These are phyloP conservation scores for Fusarium nelsonii DNA, from an alignment of 2,329 filamentous ascomycete genomes.

Conservation along the genomic window DNA sequence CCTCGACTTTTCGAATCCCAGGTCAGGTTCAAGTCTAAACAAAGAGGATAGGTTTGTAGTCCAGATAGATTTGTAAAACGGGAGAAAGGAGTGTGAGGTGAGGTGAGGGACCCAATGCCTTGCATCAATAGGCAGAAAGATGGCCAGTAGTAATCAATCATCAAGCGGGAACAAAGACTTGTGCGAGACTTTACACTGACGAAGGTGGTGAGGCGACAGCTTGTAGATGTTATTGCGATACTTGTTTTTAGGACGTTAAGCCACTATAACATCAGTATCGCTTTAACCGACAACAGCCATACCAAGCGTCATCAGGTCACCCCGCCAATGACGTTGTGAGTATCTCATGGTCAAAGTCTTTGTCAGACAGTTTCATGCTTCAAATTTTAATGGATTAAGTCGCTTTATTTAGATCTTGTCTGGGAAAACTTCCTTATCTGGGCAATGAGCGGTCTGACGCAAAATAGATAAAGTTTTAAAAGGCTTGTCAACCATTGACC, in stretches of 20 bases:
- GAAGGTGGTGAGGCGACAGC: constrained; percentile 34
- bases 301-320: constrained; percentile 44
- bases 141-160: constrained; percentile 39
- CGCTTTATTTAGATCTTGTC: not conserved
- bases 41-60: constrained; percentile 25
- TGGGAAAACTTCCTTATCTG: not conserved
- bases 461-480: not conserved
- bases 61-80: constrained; percentile 27
- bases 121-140: constrained; percentile 31
- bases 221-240: constrained; percentile 1
- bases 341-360: constrained; percentile 27
- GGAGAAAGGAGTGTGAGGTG: constrained; percentile 31
- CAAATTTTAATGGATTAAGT: constrained; percentile 6
- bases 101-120: constrained; percentile 31
- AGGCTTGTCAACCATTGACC: not conserved
- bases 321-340: constrained; percentile 50
- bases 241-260: accelerated
- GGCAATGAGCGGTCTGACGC: constrained; percentile 12
- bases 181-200: constrained; percentile 28
- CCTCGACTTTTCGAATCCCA: constrained; percentile 27
- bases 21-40: constrained; percentile 28
- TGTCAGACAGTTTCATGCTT: constrained; percentile 34
- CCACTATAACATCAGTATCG: not conserved
- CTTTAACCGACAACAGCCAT: constrained; percentile 23
- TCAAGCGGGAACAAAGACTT: constrained; percentile 38